phyloP scores from a whole-genome alignment of 208 protist species.

The Wallacemonas sp. region DNA sequence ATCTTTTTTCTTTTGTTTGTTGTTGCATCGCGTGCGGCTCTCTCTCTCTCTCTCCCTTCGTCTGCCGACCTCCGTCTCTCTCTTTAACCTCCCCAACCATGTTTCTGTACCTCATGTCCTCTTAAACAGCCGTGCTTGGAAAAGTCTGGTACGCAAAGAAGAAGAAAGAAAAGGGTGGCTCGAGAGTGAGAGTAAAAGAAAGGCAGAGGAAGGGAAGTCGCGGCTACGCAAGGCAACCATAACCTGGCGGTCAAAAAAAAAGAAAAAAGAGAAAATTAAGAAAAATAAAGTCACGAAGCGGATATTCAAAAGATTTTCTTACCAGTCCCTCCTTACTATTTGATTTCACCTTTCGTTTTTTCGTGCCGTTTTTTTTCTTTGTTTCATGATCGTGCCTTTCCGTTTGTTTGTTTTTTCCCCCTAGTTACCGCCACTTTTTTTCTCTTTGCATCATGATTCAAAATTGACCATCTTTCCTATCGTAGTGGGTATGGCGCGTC shows the following conservation, averaged over 20 bases:
- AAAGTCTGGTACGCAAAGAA: too few species aligned
- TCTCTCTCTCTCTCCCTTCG: not conserved
- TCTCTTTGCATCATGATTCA: not conserved
- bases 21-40: not conserved
- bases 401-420: not conserved
- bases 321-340: slow-evolving; percentile 15
- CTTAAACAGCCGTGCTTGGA: too few species aligned
- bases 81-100: too few species aligned
- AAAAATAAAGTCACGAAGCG: not conserved
- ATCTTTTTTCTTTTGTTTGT: slow-evolving; percentile 1
- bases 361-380: not conserved
- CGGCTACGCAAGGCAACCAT: too few species aligned
- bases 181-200: too few species aligned
- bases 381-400: not conserved
- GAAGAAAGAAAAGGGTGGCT: too few species aligned
- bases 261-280: slow-evolving; percentile 16
- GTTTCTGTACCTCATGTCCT: too few species aligned
- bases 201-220: too few species aligned
- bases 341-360: slow-evolving; percentile 13
- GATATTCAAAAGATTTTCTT: slow-evolving; percentile 18
- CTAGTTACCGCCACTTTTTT: not conserved
- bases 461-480: not conserved
- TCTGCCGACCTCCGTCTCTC: too few species aligned
- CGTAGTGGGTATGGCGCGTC: not conserved
- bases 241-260: not conserved